Evolutionary conservation across 2,329 filamentous ascomycete genomes (phyloP).

Genomic region (Hypoxylon sp.): DNA sequence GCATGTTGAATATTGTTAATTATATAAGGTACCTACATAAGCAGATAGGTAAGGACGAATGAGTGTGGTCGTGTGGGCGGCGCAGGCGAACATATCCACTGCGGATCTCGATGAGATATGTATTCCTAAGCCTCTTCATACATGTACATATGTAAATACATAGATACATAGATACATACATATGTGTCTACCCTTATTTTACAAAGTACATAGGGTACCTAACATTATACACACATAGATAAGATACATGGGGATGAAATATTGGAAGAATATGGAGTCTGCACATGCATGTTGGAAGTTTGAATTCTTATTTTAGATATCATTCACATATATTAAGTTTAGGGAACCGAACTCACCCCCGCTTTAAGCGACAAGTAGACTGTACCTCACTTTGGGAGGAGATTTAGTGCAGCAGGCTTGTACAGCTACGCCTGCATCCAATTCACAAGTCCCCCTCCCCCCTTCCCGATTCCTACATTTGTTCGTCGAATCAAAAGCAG

Average conservation of each 20-base stretch:
- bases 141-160: neutral
- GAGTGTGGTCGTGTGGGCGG: no score
- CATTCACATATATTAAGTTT: no score
- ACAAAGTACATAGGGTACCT: no score
- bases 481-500: constrained; percentile 51
- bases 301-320: constrained; percentile 9
- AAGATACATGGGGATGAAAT: no score
- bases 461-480: constrained; percentile 22
- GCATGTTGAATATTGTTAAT: neutral
- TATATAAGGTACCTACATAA: no score
- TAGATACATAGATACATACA: no score
- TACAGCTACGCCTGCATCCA: constrained; percentile 13
- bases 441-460: constrained; percentile 11
- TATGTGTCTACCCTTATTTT: no score
- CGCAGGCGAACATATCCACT: neutral
- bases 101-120: neutral
- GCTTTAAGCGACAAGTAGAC: constrained; percentile 18
- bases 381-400: neutral
- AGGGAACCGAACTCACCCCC: no score
- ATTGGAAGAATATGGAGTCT: neutral
- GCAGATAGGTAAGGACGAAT: no score
- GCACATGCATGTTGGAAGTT: constrained; percentile 6
- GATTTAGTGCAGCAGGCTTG: neutral
- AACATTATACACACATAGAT: no score
- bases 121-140: neutral